Base-by-base conservation (phyloP, 169 alveolate genomes). In the Cryptosporidium bovis region DNA sequence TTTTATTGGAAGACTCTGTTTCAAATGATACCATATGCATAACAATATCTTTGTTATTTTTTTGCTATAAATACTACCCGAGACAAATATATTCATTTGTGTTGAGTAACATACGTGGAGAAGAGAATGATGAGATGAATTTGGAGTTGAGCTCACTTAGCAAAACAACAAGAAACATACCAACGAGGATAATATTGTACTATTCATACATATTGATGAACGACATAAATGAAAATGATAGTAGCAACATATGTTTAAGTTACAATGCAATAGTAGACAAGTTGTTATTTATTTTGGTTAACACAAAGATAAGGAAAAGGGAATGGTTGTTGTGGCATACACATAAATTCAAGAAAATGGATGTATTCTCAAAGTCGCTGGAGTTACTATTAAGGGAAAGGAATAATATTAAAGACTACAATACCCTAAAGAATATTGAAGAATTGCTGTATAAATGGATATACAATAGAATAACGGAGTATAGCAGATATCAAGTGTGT, bases 271-370 rank as follows among this genome's bases (percentile, higher is more conserved):
- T 69, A 4, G 20, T 69, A 27, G 0, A 27, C 7, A 29, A 27
- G 51, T 31, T 69, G 16, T 16, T 69, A 33, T 53, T 48, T 13
- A 53, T 15, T 15, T 56, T 69, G 24, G 5, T 69, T 31, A 29
- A 0, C 18, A 48, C 68, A 34, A 69, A 51, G 24, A 55, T 69
- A 29, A 69, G 83, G 29, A 56, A 55, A 29, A 69, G 67, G 36
- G 83, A 69, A 55, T 69, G 83, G 83, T 13, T 69, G 3, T n/a
- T 56, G 6, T 69, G 83, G 83, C 83, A 69, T 36, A 51, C 83
- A 69, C 27, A 51, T 18, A 34, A 69, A 51, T 69, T 69, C 27
- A 55, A 34, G 6, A 51, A 69, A 16, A 53, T 51, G 7, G 67
- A 36, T 3, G 10, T 33, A 51, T 69, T 69, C 20, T 69, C 68